Percentiles rank a stretch among this genome's conserved stretches.
These are phyloP conservation scores for Gliomastix tumulicola DNA, from an alignment of 2,329 filamentous ascomycete genomes.

Conservation along the genomic window DNA sequence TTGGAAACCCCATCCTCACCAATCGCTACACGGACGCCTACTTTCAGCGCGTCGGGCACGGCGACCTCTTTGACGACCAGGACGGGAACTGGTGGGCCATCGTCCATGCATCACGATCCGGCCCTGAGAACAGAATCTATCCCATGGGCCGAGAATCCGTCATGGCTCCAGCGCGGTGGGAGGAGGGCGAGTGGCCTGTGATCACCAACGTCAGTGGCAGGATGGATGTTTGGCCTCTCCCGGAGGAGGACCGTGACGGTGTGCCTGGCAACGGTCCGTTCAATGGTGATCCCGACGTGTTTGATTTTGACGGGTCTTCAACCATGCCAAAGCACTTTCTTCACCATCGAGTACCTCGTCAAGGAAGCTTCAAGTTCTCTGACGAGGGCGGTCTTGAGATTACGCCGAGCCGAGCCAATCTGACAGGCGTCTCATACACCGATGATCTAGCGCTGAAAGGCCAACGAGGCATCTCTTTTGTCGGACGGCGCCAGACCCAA, in stretches of 20 bases:
- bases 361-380: constrained; percentile 27
- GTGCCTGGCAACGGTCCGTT: constrained; percentile 6
- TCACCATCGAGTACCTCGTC: constrained; percentile 45
- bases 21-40: constrained; percentile 24
- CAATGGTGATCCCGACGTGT: constrained; percentile 31
- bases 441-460: constrained; percentile 6
- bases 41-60: constrained; percentile 31
- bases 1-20: constrained; percentile 36
- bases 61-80: constrained; percentile 33
- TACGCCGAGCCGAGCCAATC: constrained; percentile 9
- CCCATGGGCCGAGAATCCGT: constrained; percentile 50
- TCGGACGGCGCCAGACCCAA: constrained; percentile 47
- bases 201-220: constrained; percentile 11
- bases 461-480: constrained; percentile 29
- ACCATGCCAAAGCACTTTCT: constrained; percentile 46
- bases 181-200: constrained; percentile 37
- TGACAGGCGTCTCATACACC: constrained; percentile 28
- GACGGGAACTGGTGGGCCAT: constrained; percentile 34
- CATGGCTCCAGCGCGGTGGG: constrained; percentile 39
- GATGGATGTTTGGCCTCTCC: constrained; percentile 23
- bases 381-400: constrained; percentile 14
- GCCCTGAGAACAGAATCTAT: constrained; percentile 19
- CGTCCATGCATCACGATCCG: constrained; percentile 6
- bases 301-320: constrained; percentile 36
- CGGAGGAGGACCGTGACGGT: constrained; percentile 17